These are phyloP conservation scores for Scedosporium aurantiacum DNA, from an alignment of 2,329 filamentous ascomycete species.

Conservation along the genomic window DNA sequence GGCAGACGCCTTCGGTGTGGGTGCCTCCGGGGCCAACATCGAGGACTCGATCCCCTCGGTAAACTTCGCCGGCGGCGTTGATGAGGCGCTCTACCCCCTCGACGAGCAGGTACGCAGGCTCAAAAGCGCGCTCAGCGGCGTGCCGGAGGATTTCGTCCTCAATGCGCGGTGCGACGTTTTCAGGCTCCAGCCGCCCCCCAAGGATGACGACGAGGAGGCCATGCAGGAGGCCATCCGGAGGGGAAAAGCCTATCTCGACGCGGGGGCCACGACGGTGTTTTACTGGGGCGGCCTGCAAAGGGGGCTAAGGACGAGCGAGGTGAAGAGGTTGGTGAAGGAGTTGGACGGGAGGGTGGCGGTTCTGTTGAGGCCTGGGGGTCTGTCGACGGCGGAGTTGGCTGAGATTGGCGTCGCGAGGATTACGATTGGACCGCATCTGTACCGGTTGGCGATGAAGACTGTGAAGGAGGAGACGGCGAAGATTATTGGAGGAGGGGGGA, in stretches of 20 bases:
- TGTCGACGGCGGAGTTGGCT: slow-evolving; percentile 32
- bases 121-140: slow-evolving; percentile 27
- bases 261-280: slow-evolving; percentile 48
- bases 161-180: slow-evolving; percentile 49
- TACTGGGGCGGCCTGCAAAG: slow-evolving; percentile 43
- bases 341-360: slow-evolving; percentile 40
- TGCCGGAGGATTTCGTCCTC: slow-evolving; percentile 39
- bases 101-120: slow-evolving; percentile 39
- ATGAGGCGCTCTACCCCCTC: slow-evolving; percentile 22
- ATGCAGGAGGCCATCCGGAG: slow-evolving; percentile 39
- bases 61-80: slow-evolving; percentile 21
- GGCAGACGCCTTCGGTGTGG: slow-evolving; percentile 31
- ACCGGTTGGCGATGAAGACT: slow-evolving; percentile 25
- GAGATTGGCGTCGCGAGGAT: slow-evolving; percentile 42
- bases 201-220: slow-evolving; percentile 19
- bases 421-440: slow-evolving; percentile 40
- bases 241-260: slow-evolving; percentile 44
- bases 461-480: slow-evolving; percentile 22
- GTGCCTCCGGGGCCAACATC: slow-evolving; percentile 47
- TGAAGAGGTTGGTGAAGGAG: slow-evolving; percentile 32
- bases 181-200: slow-evolving; percentile 18
- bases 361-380: slow-evolving; percentile 24
- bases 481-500: slow-evolving; percentile 16
- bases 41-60: slow-evolving; percentile 35
- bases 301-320: slow-evolving; percentile 33